Evolutionary conservation across 257 asterid genomes (phyloP).

Genomic region (Solanum pennellii): DNA sequence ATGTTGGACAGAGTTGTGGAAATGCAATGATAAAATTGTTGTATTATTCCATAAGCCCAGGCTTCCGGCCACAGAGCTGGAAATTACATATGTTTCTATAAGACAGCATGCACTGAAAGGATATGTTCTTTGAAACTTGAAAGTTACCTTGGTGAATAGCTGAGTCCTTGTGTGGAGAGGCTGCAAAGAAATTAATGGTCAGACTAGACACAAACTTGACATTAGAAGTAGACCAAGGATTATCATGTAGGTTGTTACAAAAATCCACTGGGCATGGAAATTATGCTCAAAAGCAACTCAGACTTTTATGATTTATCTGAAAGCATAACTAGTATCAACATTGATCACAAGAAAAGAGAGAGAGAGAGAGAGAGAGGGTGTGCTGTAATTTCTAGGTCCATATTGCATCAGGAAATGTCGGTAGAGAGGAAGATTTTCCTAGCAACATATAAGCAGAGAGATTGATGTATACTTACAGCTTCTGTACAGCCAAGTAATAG

Average conservation of each 20-base stretch:
- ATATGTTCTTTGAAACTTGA: not conserved
- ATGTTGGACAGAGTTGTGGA: not conserved
- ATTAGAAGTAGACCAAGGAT: not conserved
- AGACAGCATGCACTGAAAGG: not conserved
- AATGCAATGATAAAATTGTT: not conserved
- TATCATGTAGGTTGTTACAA: not conserved
- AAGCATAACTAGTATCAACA: not conserved
- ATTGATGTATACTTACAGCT: conserved; percentile 56
- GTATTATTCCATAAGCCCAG: not conserved
- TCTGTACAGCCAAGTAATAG: conserved; percentile 76
- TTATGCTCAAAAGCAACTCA: not conserved
- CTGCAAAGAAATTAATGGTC: conserved; percentile 31
- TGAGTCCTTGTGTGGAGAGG: conserved; percentile 73
- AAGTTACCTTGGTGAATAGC: conserved; percentile 73
- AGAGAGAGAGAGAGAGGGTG: not conserved
- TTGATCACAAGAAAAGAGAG: not conserved
- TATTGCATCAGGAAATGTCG: not conserved
- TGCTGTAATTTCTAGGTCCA: not conserved
- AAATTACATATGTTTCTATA: not conserved
- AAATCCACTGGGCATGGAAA: not conserved
- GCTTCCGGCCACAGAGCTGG: not conserved
- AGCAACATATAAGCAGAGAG: not conserved
- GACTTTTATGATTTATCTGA: not conserved
- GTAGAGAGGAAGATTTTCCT: not conserved
- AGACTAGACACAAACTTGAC: not conserved